Base-by-base conservation (phyloP, 2,329 filamentous ascomycete species). In the Trichophyton rubrum region DNA sequence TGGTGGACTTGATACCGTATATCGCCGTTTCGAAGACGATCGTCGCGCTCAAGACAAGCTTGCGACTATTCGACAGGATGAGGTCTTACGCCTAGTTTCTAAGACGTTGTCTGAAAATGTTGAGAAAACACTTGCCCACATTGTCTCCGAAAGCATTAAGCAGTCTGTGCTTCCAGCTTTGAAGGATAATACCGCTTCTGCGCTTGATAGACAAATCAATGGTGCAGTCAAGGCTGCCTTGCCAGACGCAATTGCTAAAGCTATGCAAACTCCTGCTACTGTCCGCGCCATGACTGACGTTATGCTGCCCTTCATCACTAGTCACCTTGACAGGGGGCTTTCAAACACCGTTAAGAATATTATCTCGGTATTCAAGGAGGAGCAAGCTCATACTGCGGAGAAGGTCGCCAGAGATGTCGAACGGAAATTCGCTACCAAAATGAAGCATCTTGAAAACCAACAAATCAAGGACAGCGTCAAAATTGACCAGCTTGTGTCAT, bases 81-180 rank as follows among this genome's bases (percentile, higher is more conserved):
- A 85, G 45, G 79, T 89, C 20, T 78, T 89, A 49, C 83, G 84
- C 30, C 73, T 88, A 59, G 82, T 89, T 3, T 88, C 85, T 1
- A 82, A 78, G 63, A 88, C 86, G 2, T 73, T 89, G 51, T 83
- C 83, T 9, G 84, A 86, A 62, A 88, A 88, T 61, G 82, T 89
- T 24, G 85, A 89, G 72, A 85, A 87, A 67, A 88, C 89, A 22
- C 80, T 96, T 41, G 80, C 85, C 63, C 85, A 84, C 63, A 88
- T 95, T 66, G 85, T 96, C 58, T 82, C 84, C 55, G 81, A 85
- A 56, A 87, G 88, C 71, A 89, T 96, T 65, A 82, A 89, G 63
- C 80, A 85, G 60, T 80, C 85, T 13, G 83, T 96, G 51, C 78
- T 96, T 59, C 92, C 93, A 9, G 79, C 85, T 35, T 77, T 97